Evolutionary conservation across 1,284 basidiomycete genomes (phyloP), one percentile per base, ranked within the genome.

Genomic region (Leccinum insigne): DNA sequence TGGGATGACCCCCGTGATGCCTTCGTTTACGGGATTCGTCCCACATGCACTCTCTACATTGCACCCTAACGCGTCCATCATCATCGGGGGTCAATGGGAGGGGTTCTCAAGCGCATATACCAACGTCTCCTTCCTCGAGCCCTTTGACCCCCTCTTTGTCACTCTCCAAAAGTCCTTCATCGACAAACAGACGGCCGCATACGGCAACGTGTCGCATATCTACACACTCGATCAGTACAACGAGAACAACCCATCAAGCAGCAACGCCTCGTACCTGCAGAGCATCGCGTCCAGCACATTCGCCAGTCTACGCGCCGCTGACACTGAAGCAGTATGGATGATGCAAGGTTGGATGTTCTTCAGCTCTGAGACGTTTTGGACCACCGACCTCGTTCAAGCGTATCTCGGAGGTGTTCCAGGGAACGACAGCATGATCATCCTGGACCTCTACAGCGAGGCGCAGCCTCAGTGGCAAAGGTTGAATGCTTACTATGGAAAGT

Each of bases 151-250:
- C 11, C 49, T 52, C 18, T 52, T 52, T 21, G 49, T 52, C 18
- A 52, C 49, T 18, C 18, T 72, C 75, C 29, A 74, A 69, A 75
- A 72, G 42, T 77, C 77, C 9, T 81, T 83, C 73, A 78, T 83
- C 60, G 59, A 74, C 29, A 82, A 82, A 69, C 82, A 82, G 70
- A 65, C 70, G 13, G 73, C 72, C 13, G 78, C 78, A 0, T 82
- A 81, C 64, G 81, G 81, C 21, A 75, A 77, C 56, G 70, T 80
- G 40, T 77, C 80, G 9, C 79, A 81, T 65, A 75, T 81, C 66
- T 83, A 83, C 68, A 80, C 80, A 32, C 76, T 83, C 42, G 82
- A 83, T 68, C 80, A 82, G 65, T 82, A 81, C 73, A 83, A 81
- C 71, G 82, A 83, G 72, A 80, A 80, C 66, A 66, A 76, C 49